Base-by-base conservation (phyloP, 2,329 filamentous ascomycete species). In the Coleophoma crateriformis region DNA sequence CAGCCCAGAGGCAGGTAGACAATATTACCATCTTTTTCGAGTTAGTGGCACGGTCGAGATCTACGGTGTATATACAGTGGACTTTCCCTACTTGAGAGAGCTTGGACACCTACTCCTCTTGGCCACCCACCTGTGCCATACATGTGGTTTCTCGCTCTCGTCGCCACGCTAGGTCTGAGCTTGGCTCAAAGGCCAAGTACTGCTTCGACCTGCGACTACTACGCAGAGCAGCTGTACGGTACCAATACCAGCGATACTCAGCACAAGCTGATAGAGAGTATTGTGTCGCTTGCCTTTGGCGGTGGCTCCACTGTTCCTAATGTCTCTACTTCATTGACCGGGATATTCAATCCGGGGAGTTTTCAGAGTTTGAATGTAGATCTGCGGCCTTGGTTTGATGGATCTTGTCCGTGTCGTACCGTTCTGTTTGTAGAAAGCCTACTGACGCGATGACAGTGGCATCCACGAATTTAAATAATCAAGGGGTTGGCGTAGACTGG, bases 201-300 rank as follows among this genome's bases (percentile, higher is more conserved):
- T 59, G 62, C 47, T 20, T 58, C 61, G 33, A 61, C 66, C 20
- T 66, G 64, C 48, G 64, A 66, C 48, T 66, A 62, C 45, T 66
- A 66, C 45, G 61, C 64, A 3, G 45, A 54, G 5, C 38, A 50
- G 11, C 47, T 43, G 5, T 66, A 56, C 46, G 62, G 62, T 4
- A 50, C 48, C 11, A 63, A 54, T 43, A 61, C 56, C 39, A 56
- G 43, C 7, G 54, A 53, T 1, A 63, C 59, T 12, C 64, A 66
- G 41, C 47, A 57, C 27, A 55, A 49, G 33, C 53, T 66, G 39
- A 61, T 66, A 50, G 53, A 65, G 43, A 53, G 55, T 37, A 64
- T 66, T 43, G 53, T 66, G 27, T 54, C 63, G 2, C 55, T 61
- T 15, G 64, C 64, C 2, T 66, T 63, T 38, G 63, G 56, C 19